Evolutionary conservation across 2,329 filamentous ascomycete genomes (phyloP).

Genomic region (Fusarium sp.): DNA sequence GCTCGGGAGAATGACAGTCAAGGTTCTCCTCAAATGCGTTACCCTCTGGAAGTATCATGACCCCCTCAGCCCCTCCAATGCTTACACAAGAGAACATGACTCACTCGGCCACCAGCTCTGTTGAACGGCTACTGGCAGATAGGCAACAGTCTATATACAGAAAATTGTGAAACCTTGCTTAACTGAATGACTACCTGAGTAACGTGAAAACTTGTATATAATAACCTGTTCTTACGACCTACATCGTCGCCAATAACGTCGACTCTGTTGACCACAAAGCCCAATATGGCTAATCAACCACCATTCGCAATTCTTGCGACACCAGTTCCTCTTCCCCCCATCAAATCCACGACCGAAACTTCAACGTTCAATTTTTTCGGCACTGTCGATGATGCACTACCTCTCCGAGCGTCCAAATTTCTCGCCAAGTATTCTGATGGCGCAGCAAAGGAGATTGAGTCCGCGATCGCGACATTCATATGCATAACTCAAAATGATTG

Average conservation of each 20-base stretch:
- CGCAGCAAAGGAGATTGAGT: background rate
- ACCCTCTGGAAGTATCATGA: background rate
- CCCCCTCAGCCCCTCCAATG: background rate
- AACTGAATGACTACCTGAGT: background rate
- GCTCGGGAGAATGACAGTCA: background rate
- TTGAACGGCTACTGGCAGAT: background rate
- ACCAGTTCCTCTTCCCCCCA: background rate
- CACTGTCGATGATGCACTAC: rapidly evolving
- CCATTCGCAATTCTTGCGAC: background rate
- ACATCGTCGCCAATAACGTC: background rate
- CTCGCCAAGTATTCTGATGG: background rate
- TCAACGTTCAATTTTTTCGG: background rate
- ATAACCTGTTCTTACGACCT: background rate
- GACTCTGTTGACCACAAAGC: background rate
- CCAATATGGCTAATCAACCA: background rate
- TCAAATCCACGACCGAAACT: background rate
- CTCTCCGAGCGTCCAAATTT: background rate
- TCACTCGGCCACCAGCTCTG: background rate
- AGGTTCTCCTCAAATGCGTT: background rate
- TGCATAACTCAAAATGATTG: background rate
- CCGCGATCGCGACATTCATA: background rate
- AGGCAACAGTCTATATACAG: background rate
- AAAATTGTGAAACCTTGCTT: background rate
- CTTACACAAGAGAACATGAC: background rate
- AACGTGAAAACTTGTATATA: background rate